phyloP scores from a whole-genome alignment of 495 filamentous ascomycete genomes.

The Annulohypoxylon stygium region DNA sequence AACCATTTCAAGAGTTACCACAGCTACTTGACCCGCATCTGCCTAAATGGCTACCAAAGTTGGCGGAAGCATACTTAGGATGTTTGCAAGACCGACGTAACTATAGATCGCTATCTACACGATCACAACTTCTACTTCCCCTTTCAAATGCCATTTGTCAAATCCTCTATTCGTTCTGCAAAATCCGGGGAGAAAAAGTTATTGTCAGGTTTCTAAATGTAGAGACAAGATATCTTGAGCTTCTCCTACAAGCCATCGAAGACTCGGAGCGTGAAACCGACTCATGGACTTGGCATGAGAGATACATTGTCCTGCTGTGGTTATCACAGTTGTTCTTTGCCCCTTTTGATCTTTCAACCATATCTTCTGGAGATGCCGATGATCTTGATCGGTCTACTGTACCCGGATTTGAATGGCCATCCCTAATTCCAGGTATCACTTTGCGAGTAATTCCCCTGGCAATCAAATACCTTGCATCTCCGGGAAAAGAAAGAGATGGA shows the following conservation, averaged over 20 bases:
- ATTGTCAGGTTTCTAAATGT: conserved; percentile 90
- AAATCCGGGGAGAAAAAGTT: conserved; percentile 92
- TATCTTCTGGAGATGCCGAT: conserved; percentile 72
- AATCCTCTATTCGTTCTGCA: conserved; percentile 91
- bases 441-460: conserved; percentile 77
- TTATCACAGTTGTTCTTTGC: conserved; percentile 92
- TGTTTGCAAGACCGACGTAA: conserved; percentile 66
- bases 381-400: conserved; percentile 52
- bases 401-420: conserved; percentile 61
- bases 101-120: conserved; percentile 48
- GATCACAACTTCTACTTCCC: conserved; percentile 63
- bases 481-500: conserved; percentile 90
- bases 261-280: conserved; percentile 52
- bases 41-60: conserved; percentile 74
- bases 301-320: conserved; percentile 91
- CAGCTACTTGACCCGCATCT: conserved; percentile 95
- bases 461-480: conserved; percentile 73
- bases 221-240: conserved; percentile 85
- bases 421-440: conserved; percentile 75
- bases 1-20: conserved; percentile 95
- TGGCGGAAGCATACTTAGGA: conserved; percentile 80
- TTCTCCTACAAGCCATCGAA: conserved; percentile 76
- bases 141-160: conserved; percentile 78
- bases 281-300: conserved; percentile 82
- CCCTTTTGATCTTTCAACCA: conserved; percentile 88